Conservation (phyloP, 2,329 filamentous ascomycete genomes). For the Helicocarpus griseus region DNA sequence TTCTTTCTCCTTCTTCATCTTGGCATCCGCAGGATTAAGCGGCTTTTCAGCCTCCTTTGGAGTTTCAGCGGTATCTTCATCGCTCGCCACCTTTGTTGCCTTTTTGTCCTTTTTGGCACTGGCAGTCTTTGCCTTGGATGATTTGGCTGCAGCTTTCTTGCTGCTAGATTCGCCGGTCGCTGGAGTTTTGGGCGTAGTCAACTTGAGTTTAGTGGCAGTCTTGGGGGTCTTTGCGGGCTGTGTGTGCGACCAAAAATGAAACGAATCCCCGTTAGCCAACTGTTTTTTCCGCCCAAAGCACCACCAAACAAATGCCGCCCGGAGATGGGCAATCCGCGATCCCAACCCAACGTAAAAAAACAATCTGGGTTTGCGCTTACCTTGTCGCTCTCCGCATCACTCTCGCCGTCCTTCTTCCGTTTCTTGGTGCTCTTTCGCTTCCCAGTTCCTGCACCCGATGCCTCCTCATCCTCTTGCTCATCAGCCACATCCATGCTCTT, state of each 20-base stretch:
- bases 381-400: slow-evolving; percentile 62
- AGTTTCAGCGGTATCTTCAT: slow-evolving; percentile 46
- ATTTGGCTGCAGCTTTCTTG: slow-evolving; percentile 45
- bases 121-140: slow-evolving; percentile 45
- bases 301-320: background rate
- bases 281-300: slow-evolving; percentile 2
- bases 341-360: background rate
- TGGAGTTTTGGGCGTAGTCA: slow-evolving; percentile 51
- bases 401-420: slow-evolving; percentile 63
- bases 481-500: slow-evolving; percentile 37
- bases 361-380: slow-evolving; percentile 34
- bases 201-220: slow-evolving; percentile 43
- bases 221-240: slow-evolving; percentile 58
- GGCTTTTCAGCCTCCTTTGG: slow-evolving; percentile 41
- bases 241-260: slow-evolving; percentile 14
- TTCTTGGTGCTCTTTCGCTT: slow-evolving; percentile 58
- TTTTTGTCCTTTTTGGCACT: slow-evolving; percentile 51
- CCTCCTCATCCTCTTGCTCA: slow-evolving; percentile 48
- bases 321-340: background rate
- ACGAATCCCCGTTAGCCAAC: slow-evolving; percentile 9
- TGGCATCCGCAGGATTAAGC: slow-evolving; percentile 45
- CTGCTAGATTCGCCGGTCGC: slow-evolving; percentile 30
- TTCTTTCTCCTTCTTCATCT: slow-evolving; percentile 50
- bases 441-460: slow-evolving; percentile 39
- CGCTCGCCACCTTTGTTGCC: slow-evolving; percentile 34